phyloP scores from a whole-genome alignment of 2,329 filamentous ascomycete species.

The Aspergillus viridinutans region DNA sequence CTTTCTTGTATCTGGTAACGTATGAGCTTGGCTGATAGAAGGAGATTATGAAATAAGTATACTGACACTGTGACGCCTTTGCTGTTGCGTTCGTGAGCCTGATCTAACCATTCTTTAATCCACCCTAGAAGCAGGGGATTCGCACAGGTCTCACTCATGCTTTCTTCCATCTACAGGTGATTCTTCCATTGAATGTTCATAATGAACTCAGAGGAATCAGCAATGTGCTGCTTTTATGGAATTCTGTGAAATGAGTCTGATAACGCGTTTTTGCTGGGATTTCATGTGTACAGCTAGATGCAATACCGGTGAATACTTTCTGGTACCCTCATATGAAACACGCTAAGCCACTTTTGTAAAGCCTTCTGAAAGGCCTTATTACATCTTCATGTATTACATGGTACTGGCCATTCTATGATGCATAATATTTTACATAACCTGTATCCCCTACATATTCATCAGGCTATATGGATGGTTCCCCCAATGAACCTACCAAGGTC shows the following conservation, averaged over 20 bases:
- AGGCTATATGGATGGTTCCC: too few species aligned
- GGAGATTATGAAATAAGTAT: not conserved
- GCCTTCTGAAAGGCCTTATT: too few species aligned
- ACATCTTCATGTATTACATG: too few species aligned
- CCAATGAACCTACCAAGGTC: too few species aligned
- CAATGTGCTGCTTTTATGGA: slow-evolving; percentile 9
- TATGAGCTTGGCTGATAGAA: slow-evolving; percentile 6
- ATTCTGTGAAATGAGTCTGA: not conserved
- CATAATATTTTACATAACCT: too few species aligned
- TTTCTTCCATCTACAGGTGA: not conserved
- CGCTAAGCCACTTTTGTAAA: too few species aligned
- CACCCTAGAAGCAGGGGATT: slow-evolving; percentile 70
- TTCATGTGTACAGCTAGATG: not conserved
- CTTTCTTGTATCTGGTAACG: slow-evolving; percentile 61
- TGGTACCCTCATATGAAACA: too few species aligned
- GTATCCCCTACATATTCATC: too few species aligned
- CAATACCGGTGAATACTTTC: too few species aligned
- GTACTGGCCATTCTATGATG: too few species aligned
- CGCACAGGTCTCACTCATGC: slow-evolving; percentile 47
- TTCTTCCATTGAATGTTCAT: not conserved
- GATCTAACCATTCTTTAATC: slow-evolving; percentile 73
- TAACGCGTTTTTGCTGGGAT: not conserved
- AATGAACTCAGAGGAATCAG: slow-evolving; percentile 1
- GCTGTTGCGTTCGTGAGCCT: slow-evolving; percentile 63
- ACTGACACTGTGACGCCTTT: slow-evolving; percentile 58